Conservation (phyloP, 345 rosid species). For the Populus deltoides region DNA sequence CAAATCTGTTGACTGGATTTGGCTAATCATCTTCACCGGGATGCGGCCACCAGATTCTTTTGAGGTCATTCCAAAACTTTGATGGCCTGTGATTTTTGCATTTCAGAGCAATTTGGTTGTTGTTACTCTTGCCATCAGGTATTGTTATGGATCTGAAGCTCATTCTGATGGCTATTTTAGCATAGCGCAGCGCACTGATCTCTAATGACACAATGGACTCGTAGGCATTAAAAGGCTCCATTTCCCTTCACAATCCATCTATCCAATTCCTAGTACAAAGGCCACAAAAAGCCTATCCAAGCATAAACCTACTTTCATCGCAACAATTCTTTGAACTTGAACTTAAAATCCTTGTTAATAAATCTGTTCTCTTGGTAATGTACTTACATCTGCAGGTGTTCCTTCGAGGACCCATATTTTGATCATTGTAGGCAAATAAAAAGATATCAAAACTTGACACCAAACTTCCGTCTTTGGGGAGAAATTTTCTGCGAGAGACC, state of each 20-base stretch:
- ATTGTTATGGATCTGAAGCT: neutral
- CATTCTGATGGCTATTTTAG: neutral
- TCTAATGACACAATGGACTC: neutral
- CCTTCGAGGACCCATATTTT: neutral
- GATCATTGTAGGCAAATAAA: neutral
- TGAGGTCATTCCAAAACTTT: no score
- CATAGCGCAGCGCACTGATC: neutral
- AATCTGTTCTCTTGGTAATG: constrained; percentile 4
- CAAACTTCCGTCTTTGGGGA: neutral
- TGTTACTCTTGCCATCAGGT: no score
- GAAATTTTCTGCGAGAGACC: neutral
- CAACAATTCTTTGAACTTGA: neutral
- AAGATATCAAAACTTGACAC: neutral
- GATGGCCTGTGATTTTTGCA: no score
- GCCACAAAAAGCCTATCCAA: neutral
- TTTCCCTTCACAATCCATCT: neutral
- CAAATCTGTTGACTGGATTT: no score
- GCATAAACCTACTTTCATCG: neutral
- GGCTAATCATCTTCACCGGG: no score
- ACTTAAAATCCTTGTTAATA: neutral
- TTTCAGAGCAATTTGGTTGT: no score
- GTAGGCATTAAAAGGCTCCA: neutral
- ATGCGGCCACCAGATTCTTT: no score
- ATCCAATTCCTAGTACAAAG: neutral
- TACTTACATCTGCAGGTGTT: constrained; percentile 9